Evolutionary conservation across 768 basidiomycete species (phyloP).

Genomic region (Kwoniella sp.): DNA sequence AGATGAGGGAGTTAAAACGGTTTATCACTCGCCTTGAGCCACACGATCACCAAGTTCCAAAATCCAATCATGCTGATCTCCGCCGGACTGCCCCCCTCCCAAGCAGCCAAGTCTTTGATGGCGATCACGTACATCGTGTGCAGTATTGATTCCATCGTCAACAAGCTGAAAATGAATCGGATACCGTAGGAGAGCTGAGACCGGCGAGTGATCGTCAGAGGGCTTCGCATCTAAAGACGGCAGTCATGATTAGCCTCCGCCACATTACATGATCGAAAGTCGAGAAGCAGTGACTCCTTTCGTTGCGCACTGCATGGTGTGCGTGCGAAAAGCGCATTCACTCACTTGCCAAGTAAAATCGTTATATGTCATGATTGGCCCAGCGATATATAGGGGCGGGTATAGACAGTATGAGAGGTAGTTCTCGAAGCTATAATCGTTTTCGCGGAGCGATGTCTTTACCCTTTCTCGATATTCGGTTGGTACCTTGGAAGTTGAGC

Average conservation of each 20-base stretch:
- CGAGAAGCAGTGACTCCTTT: too few relatives aligned
- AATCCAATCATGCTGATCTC: conserved; percentile 91
- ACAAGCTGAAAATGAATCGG: conserved; percentile 70
- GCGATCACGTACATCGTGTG: conserved; percentile 97
- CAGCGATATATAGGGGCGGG: conserved; percentile 90
- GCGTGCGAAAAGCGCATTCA: conserved; percentile 15
- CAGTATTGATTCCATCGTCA: conserved; percentile 86
- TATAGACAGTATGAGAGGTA: conserved; percentile 87
- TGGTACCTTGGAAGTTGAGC: conserved; percentile 9
- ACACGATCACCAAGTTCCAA: conserved; percentile 94
- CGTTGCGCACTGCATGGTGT: too few relatives aligned
- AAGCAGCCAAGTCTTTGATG: conserved; percentile 73
- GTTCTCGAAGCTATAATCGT: conserved; percentile 68
- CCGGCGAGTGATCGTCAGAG: conserved; percentile 59
- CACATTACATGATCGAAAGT: too few relatives aligned
- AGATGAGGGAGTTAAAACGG: too few relatives aligned
- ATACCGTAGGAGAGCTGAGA: conserved; percentile 62
- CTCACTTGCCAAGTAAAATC: conserved; percentile 91
- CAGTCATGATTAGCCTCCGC: too few relatives aligned
- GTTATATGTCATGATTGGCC: conserved; percentile 94
- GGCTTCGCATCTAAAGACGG: conserved; percentile 65
- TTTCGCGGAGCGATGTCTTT: conserved; percentile 61
- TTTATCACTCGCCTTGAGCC: conserved; percentile 79
- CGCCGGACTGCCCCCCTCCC: conserved; percentile 74
- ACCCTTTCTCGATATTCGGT: conserved; percentile 66